These are phyloP conservation scores for Xylaria sp. DNA, from an alignment of 2,329 filamentous ascomycete species.

Conservation along the genomic window DNA sequence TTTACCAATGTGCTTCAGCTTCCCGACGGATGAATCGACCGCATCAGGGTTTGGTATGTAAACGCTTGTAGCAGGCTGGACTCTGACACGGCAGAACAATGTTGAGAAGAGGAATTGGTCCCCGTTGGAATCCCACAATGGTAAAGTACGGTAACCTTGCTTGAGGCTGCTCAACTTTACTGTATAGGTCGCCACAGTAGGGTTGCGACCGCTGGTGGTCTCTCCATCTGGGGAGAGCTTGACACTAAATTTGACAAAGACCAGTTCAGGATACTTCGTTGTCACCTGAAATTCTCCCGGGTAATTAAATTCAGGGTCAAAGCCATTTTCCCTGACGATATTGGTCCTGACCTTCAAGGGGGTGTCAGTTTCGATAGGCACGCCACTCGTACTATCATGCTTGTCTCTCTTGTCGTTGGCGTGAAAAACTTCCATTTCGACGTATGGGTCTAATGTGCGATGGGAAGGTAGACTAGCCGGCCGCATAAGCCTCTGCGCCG, in stretches of 20 bases:
- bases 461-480: conserved; percentile 77
- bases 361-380: conserved; percentile 58
- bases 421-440: conserved; percentile 94
- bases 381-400: conserved; percentile 74
- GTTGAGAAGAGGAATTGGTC: conserved; percentile 96
- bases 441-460: conserved; percentile 86
- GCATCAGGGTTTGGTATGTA: conserved; percentile 62
- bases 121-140: conserved; percentile 86
- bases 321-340: conserved; percentile 88
- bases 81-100: conserved; percentile 88
- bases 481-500: conserved; percentile 92
- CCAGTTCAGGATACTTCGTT: conserved; percentile 92
- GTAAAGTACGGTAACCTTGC: conserved; percentile 91
- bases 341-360: conserved; percentile 83
- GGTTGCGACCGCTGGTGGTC: conserved; percentile 70
- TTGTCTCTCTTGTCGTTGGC: conserved; percentile 94
- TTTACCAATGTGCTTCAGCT: conserved; percentile 66
- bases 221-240: conserved; percentile 85
- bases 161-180: conserved; percentile 91
- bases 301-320: conserved; percentile 89
- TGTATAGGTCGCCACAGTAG: conserved; percentile 86
- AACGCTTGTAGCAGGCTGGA: conserved; percentile 66
- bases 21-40: conserved; percentile 58
- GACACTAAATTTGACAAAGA: conserved; percentile 93
- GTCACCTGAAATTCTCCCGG: conserved; percentile 83